Evolutionary conservation across 331 rosid species (phyloP), one percentile per base, ranked within the genome.

Genomic region (Erythrophleum ivorense): DNA sequence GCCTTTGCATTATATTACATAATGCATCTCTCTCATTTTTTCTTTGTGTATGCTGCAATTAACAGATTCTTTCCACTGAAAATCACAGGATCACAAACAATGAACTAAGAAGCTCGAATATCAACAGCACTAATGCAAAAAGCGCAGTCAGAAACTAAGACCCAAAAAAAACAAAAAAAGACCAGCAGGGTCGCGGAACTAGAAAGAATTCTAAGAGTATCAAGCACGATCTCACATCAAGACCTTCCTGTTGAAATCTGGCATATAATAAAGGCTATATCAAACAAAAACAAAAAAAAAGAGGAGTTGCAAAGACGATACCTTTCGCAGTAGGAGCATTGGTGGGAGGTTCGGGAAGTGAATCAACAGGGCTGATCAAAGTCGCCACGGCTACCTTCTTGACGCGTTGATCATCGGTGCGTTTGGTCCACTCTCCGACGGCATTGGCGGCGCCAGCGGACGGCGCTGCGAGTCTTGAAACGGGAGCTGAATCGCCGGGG

Each of bases 311-410:
- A 4, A 18, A 69, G 45, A 66, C 14, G 19, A 49, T 63, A 90
- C 99, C 99, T 87, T 94, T 89, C 9, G 93, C 29, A 21, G 92
- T 15, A 46, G 96, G 75, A 41, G 88, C 88, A 82, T 87, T 89
- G 21, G 94, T 70, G 80, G 98, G 82, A 68, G 97, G 76, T 86
- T 89, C 89, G 0, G 96, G 86, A 83, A 86, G 78, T 36, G 88
- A 67, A 81, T 82, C 91, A 34, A 80, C 83, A 0, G 92, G 77
- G 53, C 85, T 86, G 84, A 90, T 78, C 86, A 93, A 63, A 46
- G 97, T 72, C 43, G 92, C 78, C 73, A 88, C 41, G 76, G 91
- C 83, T 63, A 90, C 86, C 67, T 89, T 91, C 85, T 81, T 87
- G 45, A 80, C 50, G 38, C 71, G 87, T 69, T 77, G 93, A 87